A percentile compares a stretch with the other conserved stretches of the same genome.
Evolutionary conservation across 306 rosid species (phyloP).

Genomic region (Cyclanthera cordifolia): DNA sequence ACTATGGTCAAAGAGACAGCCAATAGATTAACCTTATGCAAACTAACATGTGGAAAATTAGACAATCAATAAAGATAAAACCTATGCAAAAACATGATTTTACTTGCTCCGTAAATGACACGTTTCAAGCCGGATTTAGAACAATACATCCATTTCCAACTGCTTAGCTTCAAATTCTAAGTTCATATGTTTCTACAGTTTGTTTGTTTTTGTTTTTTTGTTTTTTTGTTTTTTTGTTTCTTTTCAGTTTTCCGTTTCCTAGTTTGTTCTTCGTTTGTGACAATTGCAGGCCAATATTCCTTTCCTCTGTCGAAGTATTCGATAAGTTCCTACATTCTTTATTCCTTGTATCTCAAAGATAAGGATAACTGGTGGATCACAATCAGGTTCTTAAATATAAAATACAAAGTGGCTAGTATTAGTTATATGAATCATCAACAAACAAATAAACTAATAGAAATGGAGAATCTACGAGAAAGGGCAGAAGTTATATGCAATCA

Average conservation of each 20-base stretch:
- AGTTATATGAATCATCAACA: constrained; percentile 1
- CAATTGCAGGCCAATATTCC: constrained; percentile 7
- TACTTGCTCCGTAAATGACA: not conserved
- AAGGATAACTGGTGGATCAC: constrained; percentile 7
- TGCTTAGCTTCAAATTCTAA: not conserved
- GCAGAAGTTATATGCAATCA: constrained; percentile 1
- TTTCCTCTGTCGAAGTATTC: constrained; percentile 2
- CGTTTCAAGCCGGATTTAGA: not conserved
- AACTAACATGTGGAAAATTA: not conserved
- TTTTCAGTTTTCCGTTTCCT: not conserved
- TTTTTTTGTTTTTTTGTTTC: not conserved
- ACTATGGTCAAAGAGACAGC: constrained; percentile 6
- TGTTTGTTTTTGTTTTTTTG: not conserved
- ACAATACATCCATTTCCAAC: not conserved
- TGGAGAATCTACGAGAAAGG: constrained; percentile 10
- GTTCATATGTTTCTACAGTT: not conserved
- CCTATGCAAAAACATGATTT: not conserved
- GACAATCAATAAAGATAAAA: not conserved
- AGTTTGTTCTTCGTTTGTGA: not conserved
- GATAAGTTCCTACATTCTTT: constrained; percentile 4
- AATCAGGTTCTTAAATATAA: not conserved
- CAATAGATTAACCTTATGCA: not conserved
- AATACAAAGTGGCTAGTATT: constrained; percentile 5
- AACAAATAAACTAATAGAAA: not conserved
- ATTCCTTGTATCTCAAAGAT: not conserved